Base-by-base conservation (phyloP, 495 filamentous ascomycete species). In the Aspergillus campestris region DNA sequence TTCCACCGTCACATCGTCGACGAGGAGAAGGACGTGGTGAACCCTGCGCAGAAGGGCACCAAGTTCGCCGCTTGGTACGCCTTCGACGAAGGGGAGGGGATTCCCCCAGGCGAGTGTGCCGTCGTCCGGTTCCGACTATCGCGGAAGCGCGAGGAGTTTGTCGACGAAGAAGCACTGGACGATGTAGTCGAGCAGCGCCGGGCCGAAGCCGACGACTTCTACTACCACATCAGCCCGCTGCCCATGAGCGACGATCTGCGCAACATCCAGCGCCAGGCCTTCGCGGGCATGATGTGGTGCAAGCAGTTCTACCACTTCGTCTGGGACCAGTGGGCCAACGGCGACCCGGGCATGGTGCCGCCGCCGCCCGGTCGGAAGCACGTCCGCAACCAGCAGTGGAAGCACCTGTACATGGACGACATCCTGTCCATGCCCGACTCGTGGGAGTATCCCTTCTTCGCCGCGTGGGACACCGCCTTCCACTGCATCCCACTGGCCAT, bases 381-480 rank as follows among this genome's bases (percentile, higher is more conserved):
- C 2, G 75, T 97, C 39, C 81, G 91, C 34, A 97, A 96, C 55
- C 69, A 80, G 31, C 78, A 91, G 35, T 97, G 91, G 91, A 90
- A 83, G 54, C 91, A 97, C 60, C 74, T 97, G 66, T 74, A 95
- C 57, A 78, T 95, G 45, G 91, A 97, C 55, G 91, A 96, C 56
- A 86, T 97, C 34, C 69, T 97, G 2, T 95, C 89, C 0, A 96
- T 97, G 90, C 91, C 91, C 5, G 91, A 97, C 56, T 94, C 88
- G 0, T 97, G 91, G 91, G 91, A 97, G 57, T 97, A 97, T 58
- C 91, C 91, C 0, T 97, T 97, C 73, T 97, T 97, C 61, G 90
- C 90, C 10, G 91, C 91, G 1, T 97, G 91, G 91, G 91, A 97
- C 56, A 89, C 88, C 32, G 90, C 89, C 3, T 97, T 96, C 69